phyloP scores from a whole-genome alignment of 2,329 filamentous ascomycete genomes.

The Botryotinia narcissicola region DNA sequence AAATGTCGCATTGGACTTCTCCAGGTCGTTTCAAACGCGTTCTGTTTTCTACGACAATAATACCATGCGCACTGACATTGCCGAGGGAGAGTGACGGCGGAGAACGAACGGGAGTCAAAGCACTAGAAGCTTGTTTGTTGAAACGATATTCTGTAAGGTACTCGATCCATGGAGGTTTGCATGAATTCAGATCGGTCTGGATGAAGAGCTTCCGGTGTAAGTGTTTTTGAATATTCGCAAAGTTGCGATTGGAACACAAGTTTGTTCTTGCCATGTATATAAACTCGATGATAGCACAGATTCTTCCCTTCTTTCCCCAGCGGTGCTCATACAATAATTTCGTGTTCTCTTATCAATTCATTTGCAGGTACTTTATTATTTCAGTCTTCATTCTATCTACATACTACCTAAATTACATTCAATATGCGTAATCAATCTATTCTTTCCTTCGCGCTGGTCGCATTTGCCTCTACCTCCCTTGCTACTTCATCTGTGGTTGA shows the following conservation, averaged over 20 bases:
- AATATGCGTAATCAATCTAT: constrained; percentile 18
- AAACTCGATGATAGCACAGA: neutral
- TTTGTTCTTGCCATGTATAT: constrained; percentile 6
- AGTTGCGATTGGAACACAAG: constrained; percentile 7
- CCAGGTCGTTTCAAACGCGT: constrained; percentile 6
- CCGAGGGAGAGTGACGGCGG: neutral
- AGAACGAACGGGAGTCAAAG: neutral
- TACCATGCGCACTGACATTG: constrained; percentile 7
- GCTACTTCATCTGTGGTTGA: neutral
- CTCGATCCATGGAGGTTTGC: neutral
- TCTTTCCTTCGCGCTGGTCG: constrained; percentile 19
- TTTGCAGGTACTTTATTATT: neutral
- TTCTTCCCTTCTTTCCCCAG: neutral
- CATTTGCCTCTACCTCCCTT: constrained; percentile 15
- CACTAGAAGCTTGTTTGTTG: constrained; percentile 8
- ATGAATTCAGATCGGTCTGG: neutral
- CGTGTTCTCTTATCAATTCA: neutral
- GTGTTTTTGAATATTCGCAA: too few relatives aligned
- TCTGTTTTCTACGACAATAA: neutral
- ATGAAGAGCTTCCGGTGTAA: neutral
- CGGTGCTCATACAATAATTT: constrained; percentile 2
- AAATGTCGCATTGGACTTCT: neutral
- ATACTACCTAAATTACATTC: neutral
- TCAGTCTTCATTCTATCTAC: neutral
- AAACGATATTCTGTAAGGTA: neutral